Conservation (phyloP, 345 rosid species). For the Eucalyptus shirleyi region DNA sequence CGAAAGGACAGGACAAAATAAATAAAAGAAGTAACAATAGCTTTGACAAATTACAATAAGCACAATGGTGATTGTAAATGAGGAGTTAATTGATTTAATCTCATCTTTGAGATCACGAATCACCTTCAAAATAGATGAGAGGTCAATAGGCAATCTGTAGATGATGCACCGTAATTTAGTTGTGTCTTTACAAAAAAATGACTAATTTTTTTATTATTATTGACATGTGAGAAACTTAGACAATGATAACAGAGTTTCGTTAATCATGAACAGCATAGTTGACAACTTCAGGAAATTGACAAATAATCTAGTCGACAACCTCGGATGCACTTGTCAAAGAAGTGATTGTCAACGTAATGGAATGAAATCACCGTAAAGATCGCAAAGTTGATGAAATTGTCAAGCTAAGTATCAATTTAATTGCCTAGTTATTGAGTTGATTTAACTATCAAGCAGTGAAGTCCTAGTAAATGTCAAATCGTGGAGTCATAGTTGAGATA, state of each 20-base stretch:
- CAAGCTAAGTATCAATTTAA: neutral
- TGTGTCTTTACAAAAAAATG: neutral
- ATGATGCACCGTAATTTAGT: neutral
- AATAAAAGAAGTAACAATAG: neutral
- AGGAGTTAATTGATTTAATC: neutral
- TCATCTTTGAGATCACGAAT: neutral
- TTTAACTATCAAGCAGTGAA: neutral
- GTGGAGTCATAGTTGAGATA: rapidly evolving
- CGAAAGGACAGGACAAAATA: neutral
- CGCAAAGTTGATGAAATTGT: rapidly evolving
- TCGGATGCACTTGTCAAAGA: neutral
- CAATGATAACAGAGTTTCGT: neutral
- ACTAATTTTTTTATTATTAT: neutral
- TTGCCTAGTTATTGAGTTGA: neutral
- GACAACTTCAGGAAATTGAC: neutral
- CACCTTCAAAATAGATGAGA: neutral
- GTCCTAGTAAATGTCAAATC: rapidly evolving
- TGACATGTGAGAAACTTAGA: neutral
- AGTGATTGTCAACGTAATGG: neutral
- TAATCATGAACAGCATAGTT: neutral
- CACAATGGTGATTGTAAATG: neutral
- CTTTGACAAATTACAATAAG: neutral
- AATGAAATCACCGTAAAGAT: neutral
- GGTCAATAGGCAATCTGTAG: neutral
- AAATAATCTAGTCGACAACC: neutral